Conservation (phyloP, 306 rosid genomes). For the Acmispon strigosus region DNA sequence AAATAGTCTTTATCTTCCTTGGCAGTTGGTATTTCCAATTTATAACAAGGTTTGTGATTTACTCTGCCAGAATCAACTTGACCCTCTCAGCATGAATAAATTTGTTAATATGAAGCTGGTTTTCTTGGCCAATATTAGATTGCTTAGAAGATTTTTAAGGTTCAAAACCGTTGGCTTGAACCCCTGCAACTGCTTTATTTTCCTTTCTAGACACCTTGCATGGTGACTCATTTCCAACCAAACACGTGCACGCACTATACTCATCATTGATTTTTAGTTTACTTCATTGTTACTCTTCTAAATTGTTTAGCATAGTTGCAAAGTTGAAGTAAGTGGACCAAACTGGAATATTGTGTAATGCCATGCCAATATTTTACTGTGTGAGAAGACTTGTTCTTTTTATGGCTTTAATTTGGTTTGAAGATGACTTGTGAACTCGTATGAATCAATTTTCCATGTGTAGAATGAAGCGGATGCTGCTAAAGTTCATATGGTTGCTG, state of each 20-base stretch:
- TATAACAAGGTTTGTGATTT: neutral
- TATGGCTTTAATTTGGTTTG: neutral
- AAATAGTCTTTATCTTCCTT: neutral
- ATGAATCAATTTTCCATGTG: slow-evolving; percentile 7
- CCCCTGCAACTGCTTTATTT: neutral
- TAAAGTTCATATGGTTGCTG: slow-evolving; percentile 59
- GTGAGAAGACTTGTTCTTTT: neutral
- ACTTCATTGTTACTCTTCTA: neutral
- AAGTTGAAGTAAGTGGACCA: neutral
- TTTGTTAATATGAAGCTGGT: neutral
- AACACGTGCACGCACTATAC: neutral
- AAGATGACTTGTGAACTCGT: neutral
- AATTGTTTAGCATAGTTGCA: neutral
- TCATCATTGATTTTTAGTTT: neutral
- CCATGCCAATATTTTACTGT: neutral
- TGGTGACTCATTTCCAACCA: neutral
- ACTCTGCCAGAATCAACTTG: neutral
- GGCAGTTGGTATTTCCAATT: neutral
- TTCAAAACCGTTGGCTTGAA: neutral
- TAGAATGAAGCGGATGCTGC: slow-evolving; percentile 60
- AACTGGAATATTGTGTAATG: neutral
- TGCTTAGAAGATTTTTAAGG: neutral
- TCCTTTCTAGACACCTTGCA: neutral
- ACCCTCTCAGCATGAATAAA: neutral
- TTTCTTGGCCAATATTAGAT: neutral